These are phyloP conservation scores for Populus pruinosa DNA, from an alignment of 345 rosid genomes.

Conservation along the genomic window DNA sequence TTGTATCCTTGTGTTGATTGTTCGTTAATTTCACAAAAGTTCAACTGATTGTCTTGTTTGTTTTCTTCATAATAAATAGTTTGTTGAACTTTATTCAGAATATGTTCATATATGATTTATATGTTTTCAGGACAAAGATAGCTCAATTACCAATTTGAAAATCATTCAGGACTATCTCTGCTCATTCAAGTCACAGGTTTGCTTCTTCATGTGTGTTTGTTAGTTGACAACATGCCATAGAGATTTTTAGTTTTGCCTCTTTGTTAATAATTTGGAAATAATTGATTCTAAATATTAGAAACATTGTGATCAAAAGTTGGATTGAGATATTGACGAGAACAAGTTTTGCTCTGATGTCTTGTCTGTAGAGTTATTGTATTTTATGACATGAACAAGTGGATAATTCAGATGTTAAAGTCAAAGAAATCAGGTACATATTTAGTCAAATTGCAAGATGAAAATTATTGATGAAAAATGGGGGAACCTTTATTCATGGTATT, in stretches of 20 bases:
- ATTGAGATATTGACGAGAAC: background rate
- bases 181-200: constrained; percentile 79
- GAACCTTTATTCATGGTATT: background rate
- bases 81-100: background rate
- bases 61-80: background rate
- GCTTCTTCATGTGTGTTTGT: constrained; percentile 14
- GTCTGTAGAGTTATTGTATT: background rate
- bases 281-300: background rate
- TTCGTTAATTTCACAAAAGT: background rate
- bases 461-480: background rate
- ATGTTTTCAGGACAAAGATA: constrained; percentile 65
- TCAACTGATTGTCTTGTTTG: background rate
- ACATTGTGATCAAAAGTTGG: background rate
- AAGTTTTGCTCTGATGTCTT: background rate
- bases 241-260: background rate
- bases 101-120: background rate
- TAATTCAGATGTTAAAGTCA: background rate
- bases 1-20: background rate
- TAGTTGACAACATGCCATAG: background rate
- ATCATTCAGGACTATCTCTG: constrained; percentile 87
- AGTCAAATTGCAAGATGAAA: background rate
- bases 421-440: background rate
- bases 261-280: background rate
- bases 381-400: background rate
- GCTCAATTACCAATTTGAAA: constrained; percentile 64